Conservation (phyloP, 495 filamentous ascomycete species). For the Neurospora sp. region DNA sequence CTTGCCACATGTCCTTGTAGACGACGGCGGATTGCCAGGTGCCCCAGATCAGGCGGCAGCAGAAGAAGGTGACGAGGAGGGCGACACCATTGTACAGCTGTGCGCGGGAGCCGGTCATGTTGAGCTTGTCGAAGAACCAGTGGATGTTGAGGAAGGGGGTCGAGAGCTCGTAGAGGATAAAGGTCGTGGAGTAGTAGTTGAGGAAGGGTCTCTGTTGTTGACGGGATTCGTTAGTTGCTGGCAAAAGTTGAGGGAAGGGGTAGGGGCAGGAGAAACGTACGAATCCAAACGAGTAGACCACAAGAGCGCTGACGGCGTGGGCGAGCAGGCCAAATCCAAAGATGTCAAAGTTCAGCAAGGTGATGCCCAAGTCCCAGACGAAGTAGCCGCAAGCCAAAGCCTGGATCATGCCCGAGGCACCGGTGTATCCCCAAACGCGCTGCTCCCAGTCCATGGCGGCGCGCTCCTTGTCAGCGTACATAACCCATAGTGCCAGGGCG, state of each 20-base stretch:
- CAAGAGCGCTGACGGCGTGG: constrained; percentile 75
- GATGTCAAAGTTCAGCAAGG: constrained; percentile 55
- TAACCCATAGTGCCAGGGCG: constrained; percentile 68
- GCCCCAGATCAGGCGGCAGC: constrained; percentile 84
- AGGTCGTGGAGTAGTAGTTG: constrained; percentile 82
- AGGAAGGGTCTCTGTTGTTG: constrained; percentile 75
- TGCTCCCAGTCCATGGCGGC: constrained; percentile 57
- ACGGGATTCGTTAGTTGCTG: background rate
- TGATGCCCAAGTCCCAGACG: constrained; percentile 80
- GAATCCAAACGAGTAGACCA: constrained; percentile 85
- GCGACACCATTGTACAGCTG: constrained; percentile 84
- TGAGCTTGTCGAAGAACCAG: constrained; percentile 98
- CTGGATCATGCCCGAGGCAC: constrained; percentile 69
- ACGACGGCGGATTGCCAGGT: constrained; percentile 69
- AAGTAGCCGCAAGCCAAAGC: constrained; percentile 91
- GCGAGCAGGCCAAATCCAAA: constrained; percentile 86
- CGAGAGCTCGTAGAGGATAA: constrained; percentile 97
- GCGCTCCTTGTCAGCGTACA: constrained; percentile 69
- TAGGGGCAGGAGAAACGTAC: constrained; percentile 46
- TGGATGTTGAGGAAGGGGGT: constrained; percentile 92
- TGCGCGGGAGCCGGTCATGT: constrained; percentile 69
- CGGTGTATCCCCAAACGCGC: constrained; percentile 87
- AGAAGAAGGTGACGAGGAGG: constrained; percentile 68
- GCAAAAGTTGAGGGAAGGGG: background rate
- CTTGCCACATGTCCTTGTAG: constrained; percentile 69